These are phyloP conservation scores for Raffaelea albimanens DNA, from an alignment of 2,329 filamentous ascomycete genomes.

Conservation along the genomic window DNA sequence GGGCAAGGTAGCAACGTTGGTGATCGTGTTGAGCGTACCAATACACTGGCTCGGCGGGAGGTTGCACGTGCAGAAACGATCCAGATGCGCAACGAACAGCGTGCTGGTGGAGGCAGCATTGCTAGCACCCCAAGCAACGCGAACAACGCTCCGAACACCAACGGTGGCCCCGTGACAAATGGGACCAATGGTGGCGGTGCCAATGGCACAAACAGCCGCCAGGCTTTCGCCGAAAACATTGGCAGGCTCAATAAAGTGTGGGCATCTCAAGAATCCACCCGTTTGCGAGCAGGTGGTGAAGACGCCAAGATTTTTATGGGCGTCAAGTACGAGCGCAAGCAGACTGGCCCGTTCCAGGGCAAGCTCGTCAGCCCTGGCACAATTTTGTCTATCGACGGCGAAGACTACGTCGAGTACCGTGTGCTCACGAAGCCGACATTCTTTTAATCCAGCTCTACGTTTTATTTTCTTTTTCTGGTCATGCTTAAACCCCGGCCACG, in stretches of 20 bases:
- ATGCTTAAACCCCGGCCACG: background rate
- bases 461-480: background rate
- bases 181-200: background rate
- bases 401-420: conserved; percentile 58
- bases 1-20: conserved; percentile 4
- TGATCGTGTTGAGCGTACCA: conserved; percentile 35
- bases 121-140: background rate
- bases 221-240: conserved; percentile 37
- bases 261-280: conserved; percentile 41
- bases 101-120: conserved; percentile 21
- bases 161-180: background rate
- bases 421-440: conserved; percentile 55
- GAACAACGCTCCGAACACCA: background rate
- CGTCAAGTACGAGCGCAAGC: conserved; percentile 54
- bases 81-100: conserved; percentile 40
- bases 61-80: conserved; percentile 41
- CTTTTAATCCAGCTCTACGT: conserved; percentile 29
- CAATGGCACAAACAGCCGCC: conserved; percentile 14
- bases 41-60: conserved; percentile 39
- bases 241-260: conserved; percentile 46
- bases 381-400: conserved; percentile 55
- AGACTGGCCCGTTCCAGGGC: conserved; percentile 49
- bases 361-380: conserved; percentile 54
- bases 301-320: conserved; percentile 50
- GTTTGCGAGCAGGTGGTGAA: conserved; percentile 32